Evolutionary conservation across 2,329 filamentous ascomycete species (phyloP).

Genomic region (Stagonosporopsis rhizophila): DNA sequence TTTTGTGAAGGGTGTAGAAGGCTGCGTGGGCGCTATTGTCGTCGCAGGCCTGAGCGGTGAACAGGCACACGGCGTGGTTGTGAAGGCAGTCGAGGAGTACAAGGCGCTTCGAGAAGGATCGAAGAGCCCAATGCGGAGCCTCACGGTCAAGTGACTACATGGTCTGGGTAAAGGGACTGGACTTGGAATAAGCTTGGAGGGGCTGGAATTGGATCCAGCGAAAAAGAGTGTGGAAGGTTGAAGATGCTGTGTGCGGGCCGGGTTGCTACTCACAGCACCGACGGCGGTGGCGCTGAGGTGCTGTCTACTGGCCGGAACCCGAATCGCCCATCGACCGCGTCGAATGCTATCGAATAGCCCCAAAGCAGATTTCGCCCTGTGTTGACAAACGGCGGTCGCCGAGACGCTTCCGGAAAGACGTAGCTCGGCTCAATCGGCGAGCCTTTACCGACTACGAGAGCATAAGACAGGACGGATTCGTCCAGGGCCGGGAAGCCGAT

Average conservation of each 20-base stretch:
- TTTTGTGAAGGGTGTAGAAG: slow-evolving; percentile 75
- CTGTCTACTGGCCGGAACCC: slow-evolving; percentile 36
- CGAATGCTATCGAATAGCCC: slow-evolving; percentile 45
- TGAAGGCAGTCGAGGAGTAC: slow-evolving; percentile 69
- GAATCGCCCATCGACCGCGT: slow-evolving; percentile 42
- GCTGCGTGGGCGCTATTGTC: slow-evolving; percentile 75
- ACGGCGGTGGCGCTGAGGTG: slow-evolving; percentile 21
- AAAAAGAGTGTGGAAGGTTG: not conserved
- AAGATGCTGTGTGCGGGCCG: not conserved
- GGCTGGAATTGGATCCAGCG: not conserved
- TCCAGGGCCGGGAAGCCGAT: slow-evolving; percentile 35
- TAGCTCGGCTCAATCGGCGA: slow-evolving; percentile 36
- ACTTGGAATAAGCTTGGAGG: slow-evolving; percentile 12
- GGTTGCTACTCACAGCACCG: slow-evolving; percentile 23
- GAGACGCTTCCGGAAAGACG: slow-evolving; percentile 36
- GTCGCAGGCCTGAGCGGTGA: slow-evolving; percentile 79
- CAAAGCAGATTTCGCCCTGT: slow-evolving; percentile 45
- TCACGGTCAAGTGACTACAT: slow-evolving; percentile 45
- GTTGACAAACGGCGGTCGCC: slow-evolving; percentile 40
- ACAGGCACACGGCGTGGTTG: slow-evolving; percentile 78
- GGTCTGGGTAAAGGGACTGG: slow-evolving; percentile 24
- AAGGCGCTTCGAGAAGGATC: slow-evolving; percentile 48
- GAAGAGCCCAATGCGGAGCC: slow-evolving; percentile 43
- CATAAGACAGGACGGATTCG: slow-evolving; percentile 27
- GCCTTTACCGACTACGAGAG: slow-evolving; percentile 37